Evolutionary conservation across 768 basidiomycete species (phyloP).

Genomic region (Collybiopsis luxurians): DNA sequence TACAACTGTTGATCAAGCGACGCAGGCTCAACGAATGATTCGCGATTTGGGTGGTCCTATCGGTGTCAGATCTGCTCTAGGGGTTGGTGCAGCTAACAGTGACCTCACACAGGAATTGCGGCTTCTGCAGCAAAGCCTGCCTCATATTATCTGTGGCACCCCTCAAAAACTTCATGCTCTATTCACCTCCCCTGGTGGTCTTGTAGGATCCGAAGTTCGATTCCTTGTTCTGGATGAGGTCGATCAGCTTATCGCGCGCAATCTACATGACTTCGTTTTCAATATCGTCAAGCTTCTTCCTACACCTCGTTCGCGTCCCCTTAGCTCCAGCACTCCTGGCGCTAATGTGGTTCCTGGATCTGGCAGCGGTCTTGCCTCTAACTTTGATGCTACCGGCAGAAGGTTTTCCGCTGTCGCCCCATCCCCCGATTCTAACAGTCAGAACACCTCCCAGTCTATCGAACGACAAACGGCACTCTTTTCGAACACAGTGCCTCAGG

Average conservation of each 20-base stretch:
- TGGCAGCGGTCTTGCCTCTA: constrained; percentile 40
- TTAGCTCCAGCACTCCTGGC: constrained; percentile 40
- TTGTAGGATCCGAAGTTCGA: constrained; percentile 80
- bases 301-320: constrained; percentile 72
- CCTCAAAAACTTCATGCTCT: constrained; percentile 95
- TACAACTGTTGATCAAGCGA: constrained; percentile 98
- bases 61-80: constrained; percentile 86
- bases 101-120: constrained; percentile 77
- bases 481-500: constrained; percentile 97
- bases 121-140: constrained; percentile 84
- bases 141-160: constrained; percentile 95
- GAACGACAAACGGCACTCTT: constrained; percentile 94
- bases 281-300: constrained; percentile 91
- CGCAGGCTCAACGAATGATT: constrained; percentile 94
- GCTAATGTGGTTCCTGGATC: constrained; percentile 32
- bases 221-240: constrained; percentile 97
- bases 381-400: constrained; percentile 48
- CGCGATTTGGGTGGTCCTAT: constrained; percentile 92
- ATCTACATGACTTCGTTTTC: constrained; percentile 93
- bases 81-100: constrained; percentile 71
- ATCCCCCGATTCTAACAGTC: constrained; percentile 35
- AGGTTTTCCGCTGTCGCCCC: constrained; percentile 57
- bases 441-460: constrained; percentile 35
- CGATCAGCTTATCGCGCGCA: constrained; percentile 96
- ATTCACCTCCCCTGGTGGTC: constrained; percentile 76